Percentiles rank a stretch among this genome's conserved stretches.
phyloP scores from a whole-genome alignment of 306 rosid species.

The Medicago ruthenica region DNA sequence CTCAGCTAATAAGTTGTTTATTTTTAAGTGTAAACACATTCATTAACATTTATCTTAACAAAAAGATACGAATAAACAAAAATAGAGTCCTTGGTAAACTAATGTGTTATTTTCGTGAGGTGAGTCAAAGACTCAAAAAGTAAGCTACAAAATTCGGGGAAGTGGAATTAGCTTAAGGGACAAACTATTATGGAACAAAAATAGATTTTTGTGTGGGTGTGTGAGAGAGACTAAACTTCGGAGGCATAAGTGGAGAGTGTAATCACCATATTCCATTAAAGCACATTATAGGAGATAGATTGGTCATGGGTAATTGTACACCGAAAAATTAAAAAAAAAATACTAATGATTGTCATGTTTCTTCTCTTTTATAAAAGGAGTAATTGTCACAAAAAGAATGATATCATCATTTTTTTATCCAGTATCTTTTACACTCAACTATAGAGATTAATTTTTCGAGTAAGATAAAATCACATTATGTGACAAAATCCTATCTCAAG shows the following conservation, averaged over 20 bases:
- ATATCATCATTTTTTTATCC: too few relatives aligned
- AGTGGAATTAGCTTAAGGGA: conserved; percentile 38
- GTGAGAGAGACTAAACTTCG: background rate
- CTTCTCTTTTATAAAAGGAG: too few relatives aligned
- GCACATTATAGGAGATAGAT: conserved; percentile 38
- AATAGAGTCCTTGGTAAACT: background rate
- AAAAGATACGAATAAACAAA: background rate
- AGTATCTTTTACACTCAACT: too few relatives aligned
- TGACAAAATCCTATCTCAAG: too few relatives aligned
- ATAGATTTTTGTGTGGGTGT: background rate
- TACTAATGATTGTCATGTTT: too few relatives aligned
- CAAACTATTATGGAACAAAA: background rate
- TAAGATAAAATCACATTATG: too few relatives aligned
- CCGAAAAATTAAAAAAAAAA: too few relatives aligned
- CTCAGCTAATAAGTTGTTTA: too few relatives aligned
- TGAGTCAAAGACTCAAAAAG: conserved; percentile 20
- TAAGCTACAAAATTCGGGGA: conserved; percentile 15
- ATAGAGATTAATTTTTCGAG: too few relatives aligned
- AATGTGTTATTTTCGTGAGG: conserved; percentile 14
- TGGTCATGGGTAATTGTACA: background rate
- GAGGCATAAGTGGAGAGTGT: conserved; percentile 31
- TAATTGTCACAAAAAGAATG: too few relatives aligned
- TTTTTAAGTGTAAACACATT: too few relatives aligned
- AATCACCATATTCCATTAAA: conserved; percentile 30
- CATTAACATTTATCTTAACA: background rate